These are phyloP conservation scores for Cardiospermum halicacabum DNA, from an alignment of 345 rosid genomes.

Conservation along the genomic window DNA sequence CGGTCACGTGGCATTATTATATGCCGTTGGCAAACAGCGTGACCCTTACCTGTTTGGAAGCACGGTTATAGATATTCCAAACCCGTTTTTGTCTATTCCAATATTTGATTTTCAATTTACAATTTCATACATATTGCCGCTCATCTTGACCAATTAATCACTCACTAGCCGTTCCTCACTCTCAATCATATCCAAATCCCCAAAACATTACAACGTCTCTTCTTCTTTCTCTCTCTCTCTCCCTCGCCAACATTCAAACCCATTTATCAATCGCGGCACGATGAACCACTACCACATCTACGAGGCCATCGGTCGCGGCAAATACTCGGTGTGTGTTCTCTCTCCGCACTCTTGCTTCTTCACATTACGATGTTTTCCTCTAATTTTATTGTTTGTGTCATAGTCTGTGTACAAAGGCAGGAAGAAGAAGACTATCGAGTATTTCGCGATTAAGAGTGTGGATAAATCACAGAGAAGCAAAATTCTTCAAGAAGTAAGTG, in stretches of 20 bases:
- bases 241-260: slow-evolving; percentile 9
- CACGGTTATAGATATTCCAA: not conserved
- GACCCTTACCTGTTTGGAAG: slow-evolving; percentile 7
- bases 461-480: slow-evolving; percentile 87
- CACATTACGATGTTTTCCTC: not conserved
- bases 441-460: slow-evolving; percentile 90
- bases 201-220: slow-evolving; percentile 13
- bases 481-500: slow-evolving; percentile 95
- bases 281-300: slow-evolving; percentile 95
- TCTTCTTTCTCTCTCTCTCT: slow-evolving; percentile 23
- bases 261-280: slow-evolving; percentile 14
- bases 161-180: slow-evolving; percentile 4
- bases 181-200: slow-evolving; percentile 15
- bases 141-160: slow-evolving; percentile 8
- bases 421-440: slow-evolving; percentile 97
- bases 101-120: slow-evolving; percentile 18
- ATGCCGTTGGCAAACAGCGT: not conserved
- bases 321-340: slow-evolving; percentile 73
- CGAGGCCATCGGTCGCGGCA: slow-evolving; percentile 97
- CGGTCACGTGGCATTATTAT: not conserved
- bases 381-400: not conserved
- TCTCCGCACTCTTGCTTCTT: not conserved
- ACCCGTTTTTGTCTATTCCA: not conserved
- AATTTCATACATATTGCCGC: slow-evolving; percentile 32
- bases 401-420: slow-evolving; percentile 95